Base-by-base conservation (phyloP, 768 basidiomycete genomes). In the Mycena chlorophos region DNA sequence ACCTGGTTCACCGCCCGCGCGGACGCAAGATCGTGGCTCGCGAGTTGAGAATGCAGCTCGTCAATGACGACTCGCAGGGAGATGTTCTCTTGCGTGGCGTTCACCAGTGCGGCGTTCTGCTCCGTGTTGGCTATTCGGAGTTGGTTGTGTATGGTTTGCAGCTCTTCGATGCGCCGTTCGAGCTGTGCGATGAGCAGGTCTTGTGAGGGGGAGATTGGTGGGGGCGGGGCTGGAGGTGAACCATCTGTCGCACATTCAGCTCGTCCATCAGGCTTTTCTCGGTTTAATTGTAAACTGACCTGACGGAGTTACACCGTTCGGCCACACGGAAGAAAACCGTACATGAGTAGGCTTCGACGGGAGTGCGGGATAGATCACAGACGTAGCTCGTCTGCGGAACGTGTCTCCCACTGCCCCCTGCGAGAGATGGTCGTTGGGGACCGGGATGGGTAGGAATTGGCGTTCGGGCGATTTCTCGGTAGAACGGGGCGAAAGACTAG, bases 1-100 rank as follows among this genome's bases (percentile, higher is more conserved):
- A 62, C 60, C 5, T 57, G 27, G 10, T 48, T 52, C 2, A 62
- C 56, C 17, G 25, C 54, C 8, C 38, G 42, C n/a, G 42, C 47
- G 3, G 56, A 55, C 13, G 40, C 50, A 26, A 48, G 45, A 34
- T 61, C 55, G 22, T 55, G 19, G 27, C 14, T 52, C 26, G 51
- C 25, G 16, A 39, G 34, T 22, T 62, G 53, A 1, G 37, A 6
- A 19, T 61, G 55, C 0, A 62, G 60, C n/a, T 62, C 60, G 0
- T 62, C 56, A 26, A 62, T 40, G 16, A 62, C 17, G 16, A 53
- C 48, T 2, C 60, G 60, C 17, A 62, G 60, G 17, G 56, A 55
- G 1, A 30, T 47, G n/a, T 62, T 62, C 49, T 62, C 60, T 39
- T 45, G 53, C 2, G 38, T 53, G 4, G 53, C 20, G 20, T 58